A percentile compares a stretch with the other conserved stretches of the same genome.
These are phyloP conservation scores for Naganishia friedmannii DNA, from an alignment of 768 basidiomycete species.

Conservation along the genomic window DNA sequence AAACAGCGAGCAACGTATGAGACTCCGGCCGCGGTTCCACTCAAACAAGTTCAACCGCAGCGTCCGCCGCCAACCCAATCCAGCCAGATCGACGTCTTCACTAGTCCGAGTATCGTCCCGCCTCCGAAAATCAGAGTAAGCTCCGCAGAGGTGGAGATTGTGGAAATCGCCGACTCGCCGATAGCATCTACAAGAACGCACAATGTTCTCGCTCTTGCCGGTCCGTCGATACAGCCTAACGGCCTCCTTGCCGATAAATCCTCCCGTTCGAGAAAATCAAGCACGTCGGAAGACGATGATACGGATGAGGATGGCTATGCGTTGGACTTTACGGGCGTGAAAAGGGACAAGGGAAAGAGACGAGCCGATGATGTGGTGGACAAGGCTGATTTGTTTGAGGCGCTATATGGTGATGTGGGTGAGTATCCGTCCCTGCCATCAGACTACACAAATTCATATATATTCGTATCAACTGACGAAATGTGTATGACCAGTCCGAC, in stretches of 20 bases:
- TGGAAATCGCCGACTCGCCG: neutral
- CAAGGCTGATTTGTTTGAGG: neutral
- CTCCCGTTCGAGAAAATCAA: neutral
- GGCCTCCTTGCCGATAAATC: conserved; percentile 1
- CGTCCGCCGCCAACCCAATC: neutral
- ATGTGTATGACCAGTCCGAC: neutral
- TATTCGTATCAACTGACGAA: neutral
- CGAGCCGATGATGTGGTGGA: neutral
- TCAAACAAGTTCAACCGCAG: neutral
- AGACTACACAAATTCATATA: too few relatives aligned
- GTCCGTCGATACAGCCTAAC: neutral
- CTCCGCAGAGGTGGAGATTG: neutral
- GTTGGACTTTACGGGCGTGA: neutral
- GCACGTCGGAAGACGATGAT: neutral
- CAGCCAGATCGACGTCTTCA: conserved; percentile 17
- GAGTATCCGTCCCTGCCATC: too few relatives aligned
- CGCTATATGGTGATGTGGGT: neutral
- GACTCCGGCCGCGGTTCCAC: neutral
- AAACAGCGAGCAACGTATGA: neutral
- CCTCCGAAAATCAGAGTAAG: neutral
- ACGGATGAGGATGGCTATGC: neutral
- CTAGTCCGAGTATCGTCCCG: neutral
- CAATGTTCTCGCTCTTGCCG: neutral
- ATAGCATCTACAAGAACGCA: neutral
- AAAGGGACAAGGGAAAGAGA: neutral